These are phyloP conservation scores for Cordyceps fumosorosea DNA, from an alignment of 2,329 filamentous ascomycete genomes.

Conservation along the genomic window DNA sequence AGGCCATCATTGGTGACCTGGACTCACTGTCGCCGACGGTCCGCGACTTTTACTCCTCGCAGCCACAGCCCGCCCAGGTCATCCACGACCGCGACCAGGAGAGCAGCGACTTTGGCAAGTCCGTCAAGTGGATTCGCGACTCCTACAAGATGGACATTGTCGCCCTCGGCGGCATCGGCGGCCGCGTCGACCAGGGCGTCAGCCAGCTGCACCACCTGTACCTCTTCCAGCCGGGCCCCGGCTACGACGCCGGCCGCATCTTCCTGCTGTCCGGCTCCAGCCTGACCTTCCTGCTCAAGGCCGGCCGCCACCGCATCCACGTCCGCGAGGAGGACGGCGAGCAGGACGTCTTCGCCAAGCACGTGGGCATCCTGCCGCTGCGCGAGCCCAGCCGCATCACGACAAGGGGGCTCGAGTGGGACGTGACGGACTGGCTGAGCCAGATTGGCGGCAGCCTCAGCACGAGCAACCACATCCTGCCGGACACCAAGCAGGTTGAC, in stretches of 20 bases:
- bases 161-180: constrained; percentile 76
- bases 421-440: constrained; percentile 76
- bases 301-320: constrained; percentile 60
- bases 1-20: constrained; percentile 80
- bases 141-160: constrained; percentile 55
- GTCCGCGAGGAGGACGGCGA: constrained; percentile 46
- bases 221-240: constrained; percentile 47
- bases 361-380: constrained; percentile 82
- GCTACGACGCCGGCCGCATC: constrained; percentile 49
- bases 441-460: constrained; percentile 67
- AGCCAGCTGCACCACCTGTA: constrained; percentile 84
- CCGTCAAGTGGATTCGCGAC: constrained; percentile 52
- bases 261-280: constrained; percentile 78
- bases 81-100: constrained; percentile 73
- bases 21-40: constrained; percentile 68
- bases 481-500: constrained; percentile 51
- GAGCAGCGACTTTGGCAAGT: constrained; percentile 88
- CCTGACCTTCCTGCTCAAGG: constrained; percentile 72
- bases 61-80: constrained; percentile 47
- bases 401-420: constrained; percentile 82
- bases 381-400: constrained; percentile 72
- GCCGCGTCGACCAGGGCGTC: constrained; percentile 86
- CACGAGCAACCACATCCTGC: constrained; percentile 71
- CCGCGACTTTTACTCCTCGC: constrained; percentile 57
- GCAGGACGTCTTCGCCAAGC: constrained; percentile 58